Evolutionary conservation across 2,329 filamentous ascomycete genomes (phyloP).

Genomic region (Colletotrichum musae): DNA sequence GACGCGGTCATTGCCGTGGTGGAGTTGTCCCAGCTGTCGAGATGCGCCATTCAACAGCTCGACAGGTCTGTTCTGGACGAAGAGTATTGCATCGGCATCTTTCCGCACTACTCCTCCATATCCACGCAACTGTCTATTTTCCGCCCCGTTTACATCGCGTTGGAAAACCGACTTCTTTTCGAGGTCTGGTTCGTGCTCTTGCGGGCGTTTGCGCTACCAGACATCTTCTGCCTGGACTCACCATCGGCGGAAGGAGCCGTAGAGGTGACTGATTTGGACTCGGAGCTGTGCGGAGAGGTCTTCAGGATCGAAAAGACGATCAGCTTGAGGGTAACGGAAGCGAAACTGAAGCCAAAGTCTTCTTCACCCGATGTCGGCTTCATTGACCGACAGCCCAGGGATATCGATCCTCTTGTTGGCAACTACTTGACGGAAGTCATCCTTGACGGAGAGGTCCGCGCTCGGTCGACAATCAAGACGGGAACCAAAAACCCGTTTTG

Average conservation of each 20-base stretch:
- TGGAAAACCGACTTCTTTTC: slow-evolving; percentile 91
- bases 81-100: slow-evolving; percentile 95
- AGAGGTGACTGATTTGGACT: slow-evolving; percentile 55
- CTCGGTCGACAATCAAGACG: slow-evolving; percentile 79
- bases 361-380: slow-evolving; percentile 42
- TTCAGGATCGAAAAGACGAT: slow-evolving; percentile 76
- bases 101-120: slow-evolving; percentile 88
- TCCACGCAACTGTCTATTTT: slow-evolving; percentile 82
- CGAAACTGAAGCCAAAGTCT: slow-evolving; percentile 66
- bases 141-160: slow-evolving; percentile 88
- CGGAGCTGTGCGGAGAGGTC: slow-evolving; percentile 62
- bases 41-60: slow-evolving; percentile 90
- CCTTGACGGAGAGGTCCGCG: slow-evolving; percentile 83
- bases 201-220: slow-evolving; percentile 91
- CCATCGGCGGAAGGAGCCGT: slow-evolving; percentile 57
- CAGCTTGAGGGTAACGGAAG: slow-evolving; percentile 71
- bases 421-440: slow-evolving; percentile 87
- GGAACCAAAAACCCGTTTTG: slow-evolving; percentile 84
- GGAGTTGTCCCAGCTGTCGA: slow-evolving; percentile 88
- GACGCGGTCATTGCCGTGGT: slow-evolving; percentile 85
- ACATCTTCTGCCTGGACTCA: slow-evolving; percentile 80
- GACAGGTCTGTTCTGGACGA: slow-evolving; percentile 92
- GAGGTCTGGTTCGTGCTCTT: slow-evolving; percentile 97
- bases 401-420: slow-evolving; percentile 66
- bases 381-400: slow-evolving; percentile 51